phyloP scores from a whole-genome alignment of 192 early-diverging fungal genomes.

The Anaeromyces robustus region DNA sequence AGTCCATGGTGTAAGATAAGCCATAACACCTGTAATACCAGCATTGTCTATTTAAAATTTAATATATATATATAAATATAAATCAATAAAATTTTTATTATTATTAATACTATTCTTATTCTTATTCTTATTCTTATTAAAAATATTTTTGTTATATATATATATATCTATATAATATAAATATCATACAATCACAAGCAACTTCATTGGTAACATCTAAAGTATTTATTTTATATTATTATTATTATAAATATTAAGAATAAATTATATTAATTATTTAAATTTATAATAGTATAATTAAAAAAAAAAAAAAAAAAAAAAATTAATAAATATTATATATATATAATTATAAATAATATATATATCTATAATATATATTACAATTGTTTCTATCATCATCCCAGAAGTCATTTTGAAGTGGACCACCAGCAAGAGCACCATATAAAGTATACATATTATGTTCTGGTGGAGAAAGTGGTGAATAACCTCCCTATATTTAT shows the following conservation, averaged over 20 bases:
- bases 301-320: no score
- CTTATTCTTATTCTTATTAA: no score
- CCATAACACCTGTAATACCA: neutral
- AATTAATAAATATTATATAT: no score
- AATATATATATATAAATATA: no score
- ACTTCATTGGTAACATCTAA: neutral
- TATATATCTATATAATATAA: no score
- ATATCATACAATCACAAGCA: neutral
- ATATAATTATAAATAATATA: no score
- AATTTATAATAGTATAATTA: no score
- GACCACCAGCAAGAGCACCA: slow-evolving; percentile 42
- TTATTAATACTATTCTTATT: no score
- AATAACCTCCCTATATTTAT: neutral
- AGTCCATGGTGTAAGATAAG: neutral
- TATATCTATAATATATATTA: no score
- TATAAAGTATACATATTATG: slow-evolving; percentile 20
- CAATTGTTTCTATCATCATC: slow-evolving; percentile 24
- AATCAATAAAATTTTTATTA: no score
- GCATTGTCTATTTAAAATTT: neutral
- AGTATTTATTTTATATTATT: neutral
- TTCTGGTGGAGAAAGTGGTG: slow-evolving; percentile 6
- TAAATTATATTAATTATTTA: no score
- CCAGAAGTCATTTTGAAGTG: slow-evolving; percentile 28
- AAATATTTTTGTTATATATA: no score
- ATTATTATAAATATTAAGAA: neutral